phyloP scores from a whole-genome alignment of 176 grass and related monocot species.

The Musa itinerans region DNA sequence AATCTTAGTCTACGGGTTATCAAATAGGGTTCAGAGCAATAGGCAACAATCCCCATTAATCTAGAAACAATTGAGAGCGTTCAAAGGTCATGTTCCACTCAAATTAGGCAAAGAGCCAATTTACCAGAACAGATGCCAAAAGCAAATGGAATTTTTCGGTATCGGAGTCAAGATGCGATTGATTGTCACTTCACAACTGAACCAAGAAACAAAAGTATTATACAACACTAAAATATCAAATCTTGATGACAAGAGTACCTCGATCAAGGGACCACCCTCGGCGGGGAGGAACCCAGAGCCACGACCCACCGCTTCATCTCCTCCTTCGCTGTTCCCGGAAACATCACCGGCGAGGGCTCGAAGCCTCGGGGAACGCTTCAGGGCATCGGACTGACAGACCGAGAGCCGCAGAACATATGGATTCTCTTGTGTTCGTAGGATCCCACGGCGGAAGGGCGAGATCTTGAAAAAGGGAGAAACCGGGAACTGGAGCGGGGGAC shows the following conservation, averaged over 20 bases:
- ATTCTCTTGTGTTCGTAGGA: background rate
- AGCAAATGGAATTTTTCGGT: background rate
- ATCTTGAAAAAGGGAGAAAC: background rate
- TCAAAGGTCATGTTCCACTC: background rate
- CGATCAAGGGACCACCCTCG: background rate
- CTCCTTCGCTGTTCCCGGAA: background rate
- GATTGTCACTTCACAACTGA: background rate
- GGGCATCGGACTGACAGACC: background rate
- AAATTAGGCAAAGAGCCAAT: background rate
- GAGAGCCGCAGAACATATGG: background rate
- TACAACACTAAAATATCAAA: background rate
- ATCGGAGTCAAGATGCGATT: background rate
- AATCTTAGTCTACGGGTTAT: background rate
- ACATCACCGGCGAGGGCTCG: slow-evolving; percentile 5
- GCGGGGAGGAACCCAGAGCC: background rate
- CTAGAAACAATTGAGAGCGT: background rate
- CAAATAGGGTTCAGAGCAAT: background rate
- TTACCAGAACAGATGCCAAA: background rate
- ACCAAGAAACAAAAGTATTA: background rate
- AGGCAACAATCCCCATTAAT: background rate
- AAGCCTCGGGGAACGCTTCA: background rate
- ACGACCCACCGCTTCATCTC: background rate
- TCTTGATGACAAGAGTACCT: background rate
- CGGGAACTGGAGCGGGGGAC: background rate
- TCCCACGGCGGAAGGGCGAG: background rate